phyloP scores from a whole-genome alignment of 2,329 filamentous ascomycete species.

The Scleromitrula shiraiana region DNA sequence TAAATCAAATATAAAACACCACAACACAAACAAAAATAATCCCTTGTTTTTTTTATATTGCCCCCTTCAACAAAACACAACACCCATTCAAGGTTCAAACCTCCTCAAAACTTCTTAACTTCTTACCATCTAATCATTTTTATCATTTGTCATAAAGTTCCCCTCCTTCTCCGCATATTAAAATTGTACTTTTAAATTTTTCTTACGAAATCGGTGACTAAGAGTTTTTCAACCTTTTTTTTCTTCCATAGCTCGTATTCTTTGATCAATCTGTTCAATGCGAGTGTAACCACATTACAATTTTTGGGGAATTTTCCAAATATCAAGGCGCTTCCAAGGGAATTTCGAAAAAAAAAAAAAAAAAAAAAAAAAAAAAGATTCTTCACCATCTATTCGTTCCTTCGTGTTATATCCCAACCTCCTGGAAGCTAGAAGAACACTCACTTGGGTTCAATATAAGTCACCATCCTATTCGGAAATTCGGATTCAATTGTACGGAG shows the following conservation, averaged over 20 bases:
- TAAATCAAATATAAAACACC: neutral
- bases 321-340: neutral
- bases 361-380: no score
- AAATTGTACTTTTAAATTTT: neutral
- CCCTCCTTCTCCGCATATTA: slow-evolving; percentile 3
- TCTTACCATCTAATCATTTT: neutral
- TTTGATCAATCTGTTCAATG: slow-evolving; percentile 8
- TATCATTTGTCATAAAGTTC: neutral
- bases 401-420: slow-evolving; percentile 1
- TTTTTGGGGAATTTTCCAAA: neutral
- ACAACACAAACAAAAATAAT: neutral
- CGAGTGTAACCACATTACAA: slow-evolving; percentile 5
- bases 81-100: neutral
- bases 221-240: slow-evolving; percentile 5
- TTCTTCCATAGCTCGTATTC: neutral
- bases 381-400: slow-evolving; percentile 5
- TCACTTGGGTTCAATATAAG: neutral
- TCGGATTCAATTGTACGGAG: neutral
- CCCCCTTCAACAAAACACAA: neutral
- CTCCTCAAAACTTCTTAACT: neutral
- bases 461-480: slow-evolving; percentile 1
- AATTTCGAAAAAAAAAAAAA: no score
- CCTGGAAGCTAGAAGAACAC: neutral
- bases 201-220: slow-evolving; percentile 11
- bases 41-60: neutral